These are phyloP conservation scores for Emergomyces orientalis DNA, from an alignment of 2,329 filamentous ascomycete species.

Conservation along the genomic window DNA sequence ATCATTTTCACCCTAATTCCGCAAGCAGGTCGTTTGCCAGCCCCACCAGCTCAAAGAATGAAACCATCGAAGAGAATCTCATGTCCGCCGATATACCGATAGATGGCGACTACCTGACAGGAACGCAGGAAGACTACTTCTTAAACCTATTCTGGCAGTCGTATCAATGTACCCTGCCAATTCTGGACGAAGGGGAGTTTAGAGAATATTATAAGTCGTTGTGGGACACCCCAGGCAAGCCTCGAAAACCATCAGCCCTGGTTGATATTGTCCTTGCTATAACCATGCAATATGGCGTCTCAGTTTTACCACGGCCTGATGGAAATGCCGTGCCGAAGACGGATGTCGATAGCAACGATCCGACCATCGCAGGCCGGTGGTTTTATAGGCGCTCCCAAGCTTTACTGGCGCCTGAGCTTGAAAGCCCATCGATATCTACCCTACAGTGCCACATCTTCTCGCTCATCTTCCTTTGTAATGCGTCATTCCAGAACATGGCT, in stretches of 20 bases:
- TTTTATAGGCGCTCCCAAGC: conserved; percentile 42
- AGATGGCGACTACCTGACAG: conserved; percentile 26
- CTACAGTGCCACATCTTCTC: conserved; percentile 43
- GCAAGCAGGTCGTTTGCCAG: conserved; percentile 15
- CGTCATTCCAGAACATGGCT: conserved; percentile 42
- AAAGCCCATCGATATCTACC: conserved; percentile 41
- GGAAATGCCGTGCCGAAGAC: conserved; percentile 7
- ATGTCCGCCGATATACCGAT: conserved; percentile 11
- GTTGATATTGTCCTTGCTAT: conserved; percentile 46
- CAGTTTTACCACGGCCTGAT: conserved; percentile 15
- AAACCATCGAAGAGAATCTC: conserved; percentile 4
- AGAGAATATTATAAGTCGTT: conserved; percentile 37
- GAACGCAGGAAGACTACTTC: conserved; percentile 41
- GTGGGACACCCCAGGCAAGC: conserved; percentile 23
- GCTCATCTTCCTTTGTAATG: conserved; percentile 40
- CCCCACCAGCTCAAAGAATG: conserved; percentile 13
- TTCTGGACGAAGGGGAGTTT: conserved; percentile 40
- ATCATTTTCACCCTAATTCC: conserved; percentile 26
- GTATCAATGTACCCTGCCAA: conserved; percentile 34
- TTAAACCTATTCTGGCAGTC: conserved; percentile 42
- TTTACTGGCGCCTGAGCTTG: conserved; percentile 38
- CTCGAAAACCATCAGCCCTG: conserved; percentile 40
- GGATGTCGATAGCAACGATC: conserved; percentile 24
- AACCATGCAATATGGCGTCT: conserved; percentile 42
- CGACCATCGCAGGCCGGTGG: conserved; percentile 38